Conservation (phyloP, 768 basidiomycete genomes). For the Rhodotorula kratochvilovae region DNA sequence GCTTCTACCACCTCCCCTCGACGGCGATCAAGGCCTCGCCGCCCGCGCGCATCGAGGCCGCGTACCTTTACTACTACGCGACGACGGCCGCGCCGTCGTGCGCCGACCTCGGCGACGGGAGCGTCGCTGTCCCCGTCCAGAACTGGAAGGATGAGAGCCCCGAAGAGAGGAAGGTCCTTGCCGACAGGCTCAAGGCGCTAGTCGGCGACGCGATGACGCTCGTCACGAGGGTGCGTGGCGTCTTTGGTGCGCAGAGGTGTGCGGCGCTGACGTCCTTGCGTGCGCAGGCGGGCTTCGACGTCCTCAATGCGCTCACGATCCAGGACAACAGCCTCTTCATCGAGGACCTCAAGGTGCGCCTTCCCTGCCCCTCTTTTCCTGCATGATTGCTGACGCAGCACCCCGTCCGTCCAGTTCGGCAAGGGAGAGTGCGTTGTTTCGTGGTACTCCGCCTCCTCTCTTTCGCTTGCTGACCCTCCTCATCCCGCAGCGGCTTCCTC, state of each 20-base stretch:
- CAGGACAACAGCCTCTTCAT: slow-evolving; percentile 89
- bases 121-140: slow-evolving; percentile 15
- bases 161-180: slow-evolving; percentile 62
- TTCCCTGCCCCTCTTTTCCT: slow-evolving; percentile 9
- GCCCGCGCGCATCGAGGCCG: slow-evolving; percentile 65
- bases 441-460: not conserved
- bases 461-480: not conserved
- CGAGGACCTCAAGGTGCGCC: slow-evolving; percentile 58
- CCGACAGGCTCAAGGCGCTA: slow-evolving; percentile 65
- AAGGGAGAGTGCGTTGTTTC: slow-evolving; percentile 17
- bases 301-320: slow-evolving; percentile 88
- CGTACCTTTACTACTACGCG: slow-evolving; percentile 94
- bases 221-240: slow-evolving; percentile 22
- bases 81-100: slow-evolving; percentile 59
- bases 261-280: not conserved
- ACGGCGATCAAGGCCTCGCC: slow-evolving; percentile 67
- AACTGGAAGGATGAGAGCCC: slow-evolving; percentile 52
- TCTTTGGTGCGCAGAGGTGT: slow-evolving; percentile 63
- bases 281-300: slow-evolving; percentile 74
- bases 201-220: slow-evolving; percentile 65
- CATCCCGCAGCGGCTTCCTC: slow-evolving; percentile 61
- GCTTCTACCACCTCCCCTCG: slow-evolving; percentile 94
- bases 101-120: slow-evolving; percentile 29
- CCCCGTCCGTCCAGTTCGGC: too few species aligned
- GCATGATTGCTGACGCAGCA: too few species aligned